Evolutionary conservation across 2,329 filamentous ascomycete species (phyloP).

Genomic region (Arthrobotrys conoides): DNA sequence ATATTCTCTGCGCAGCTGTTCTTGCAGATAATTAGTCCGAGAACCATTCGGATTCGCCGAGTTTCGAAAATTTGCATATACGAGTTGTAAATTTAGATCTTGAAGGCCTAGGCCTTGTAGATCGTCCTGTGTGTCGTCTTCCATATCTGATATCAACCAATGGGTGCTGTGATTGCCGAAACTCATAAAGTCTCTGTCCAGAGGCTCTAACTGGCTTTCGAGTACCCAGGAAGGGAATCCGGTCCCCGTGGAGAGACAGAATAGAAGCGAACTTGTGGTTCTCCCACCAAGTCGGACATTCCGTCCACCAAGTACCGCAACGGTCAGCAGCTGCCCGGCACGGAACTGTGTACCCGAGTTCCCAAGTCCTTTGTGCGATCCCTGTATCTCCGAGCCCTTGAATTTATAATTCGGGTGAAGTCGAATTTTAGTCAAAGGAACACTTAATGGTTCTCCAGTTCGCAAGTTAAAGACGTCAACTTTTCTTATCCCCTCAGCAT

Average conservation of each 20-base stretch:
- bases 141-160: constrained; percentile 15
- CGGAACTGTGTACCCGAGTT: constrained; percentile 4
- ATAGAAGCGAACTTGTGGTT: constrained; percentile 5
- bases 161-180: constrained; percentile 2
- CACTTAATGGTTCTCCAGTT: constrained; percentile 28
- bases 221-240: constrained; percentile 20
- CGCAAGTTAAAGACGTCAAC: constrained; percentile 46
- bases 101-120: not conserved
- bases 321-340: constrained; percentile 10
- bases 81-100: not conserved
- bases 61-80: constrained; percentile 5
- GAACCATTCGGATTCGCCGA: not conserved
- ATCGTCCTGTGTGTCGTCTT: not conserved
- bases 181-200: constrained; percentile 18
- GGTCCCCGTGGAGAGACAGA: constrained; percentile 12
- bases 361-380: not conserved
- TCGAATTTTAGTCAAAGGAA: constrained; percentile 21
- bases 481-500: not conserved
- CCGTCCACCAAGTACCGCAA: constrained; percentile 15
- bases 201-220: constrained; percentile 20
- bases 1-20: not conserved
- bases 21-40: not conserved
- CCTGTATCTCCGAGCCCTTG: not conserved
- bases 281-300: constrained; percentile 27
- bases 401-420: constrained; percentile 39